A percentile compares a stretch with the other conserved stretches of the same genome.
phyloP scores from a whole-genome alignment of 441 rosid genomes.

The Theobroma grandiflorum region DNA sequence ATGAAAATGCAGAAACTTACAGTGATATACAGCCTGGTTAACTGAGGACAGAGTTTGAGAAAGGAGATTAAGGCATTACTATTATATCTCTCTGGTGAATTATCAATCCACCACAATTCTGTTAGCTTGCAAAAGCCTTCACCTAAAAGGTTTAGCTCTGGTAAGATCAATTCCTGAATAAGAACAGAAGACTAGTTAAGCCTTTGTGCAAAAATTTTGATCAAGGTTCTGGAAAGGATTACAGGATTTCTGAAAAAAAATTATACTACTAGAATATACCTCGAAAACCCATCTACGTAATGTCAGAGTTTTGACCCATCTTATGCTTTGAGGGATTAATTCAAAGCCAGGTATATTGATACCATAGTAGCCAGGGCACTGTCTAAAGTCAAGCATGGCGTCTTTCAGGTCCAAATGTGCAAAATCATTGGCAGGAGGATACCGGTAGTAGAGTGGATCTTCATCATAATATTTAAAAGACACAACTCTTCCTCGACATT shows the following conservation, averaged over 20 bases:
- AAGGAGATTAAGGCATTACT: background rate
- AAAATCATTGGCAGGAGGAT: background rate
- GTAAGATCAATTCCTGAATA: background rate
- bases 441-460: background rate
- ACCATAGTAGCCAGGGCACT: background rate
- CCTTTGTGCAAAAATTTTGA: too few species aligned
- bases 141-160: background rate
- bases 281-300: constrained; percentile 7
- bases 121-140: background rate
- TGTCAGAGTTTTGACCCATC: background rate
- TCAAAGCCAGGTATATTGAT: background rate
- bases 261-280: background rate
- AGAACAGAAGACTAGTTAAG: background rate
- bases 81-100: background rate
- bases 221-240: background rate
- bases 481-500: background rate
- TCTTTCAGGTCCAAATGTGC: background rate
- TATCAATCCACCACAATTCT: constrained; percentile 15
- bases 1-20: constrained; percentile 10
- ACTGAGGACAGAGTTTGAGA: constrained; percentile 17
- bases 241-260: background rate
- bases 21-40: constrained; percentile 6
- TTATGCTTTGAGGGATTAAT: background rate
- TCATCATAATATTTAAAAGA: background rate
- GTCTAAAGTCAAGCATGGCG: constrained; percentile 4